A percentile compares a stretch with the other conserved stretches of the same genome.
Evolutionary conservation across 2,329 filamentous ascomycete species (phyloP).

Genomic region (Cercospora berteroae): DNA sequence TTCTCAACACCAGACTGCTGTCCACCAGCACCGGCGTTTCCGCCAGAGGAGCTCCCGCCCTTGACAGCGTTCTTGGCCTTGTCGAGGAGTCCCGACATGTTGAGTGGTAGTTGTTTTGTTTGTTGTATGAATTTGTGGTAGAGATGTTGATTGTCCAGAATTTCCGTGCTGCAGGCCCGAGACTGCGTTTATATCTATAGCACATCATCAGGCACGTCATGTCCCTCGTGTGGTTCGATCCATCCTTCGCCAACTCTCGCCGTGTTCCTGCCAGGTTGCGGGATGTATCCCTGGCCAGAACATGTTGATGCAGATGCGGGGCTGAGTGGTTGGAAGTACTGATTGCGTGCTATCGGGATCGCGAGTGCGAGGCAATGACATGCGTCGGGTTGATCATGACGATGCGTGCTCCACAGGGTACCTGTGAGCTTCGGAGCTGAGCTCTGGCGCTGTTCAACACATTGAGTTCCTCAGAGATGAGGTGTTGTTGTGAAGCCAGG

Average conservation of each 20-base stretch:
- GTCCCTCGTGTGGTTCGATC: slow-evolving; percentile 8
- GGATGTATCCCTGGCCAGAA: not conserved
- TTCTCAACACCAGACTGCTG: slow-evolving; percentile 20
- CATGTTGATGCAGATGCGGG: not conserved
- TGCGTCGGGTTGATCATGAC: slow-evolving; percentile 5
- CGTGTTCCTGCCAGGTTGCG: slow-evolving; percentile 13
- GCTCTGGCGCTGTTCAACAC: not conserved
- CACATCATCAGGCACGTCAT: not conserved
- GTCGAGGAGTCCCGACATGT: slow-evolving; percentile 29
- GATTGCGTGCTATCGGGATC: not conserved
- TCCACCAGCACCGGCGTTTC: slow-evolving; percentile 1
- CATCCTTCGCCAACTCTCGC: slow-evolving; percentile 9
- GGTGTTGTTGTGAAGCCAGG: not conserved
- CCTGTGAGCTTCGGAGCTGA: not conserved
- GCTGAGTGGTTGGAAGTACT: not conserved
- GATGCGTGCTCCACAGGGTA: not conserved
- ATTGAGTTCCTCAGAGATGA: not conserved
- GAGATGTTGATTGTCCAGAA: too few relatives aligned
- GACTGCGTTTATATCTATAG: not conserved
- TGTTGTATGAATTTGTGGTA: not conserved
- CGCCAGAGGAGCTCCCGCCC: slow-evolving; percentile 15
- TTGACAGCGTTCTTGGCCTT: slow-evolving; percentile 27
- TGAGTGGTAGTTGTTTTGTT: slow-evolving; percentile 7
- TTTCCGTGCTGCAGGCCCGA: not conserved
- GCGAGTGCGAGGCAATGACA: not conserved